These are phyloP conservation scores for Rubia yunnanensis DNA, from an alignment of 257 asterid genomes.

Conservation along the genomic window DNA sequence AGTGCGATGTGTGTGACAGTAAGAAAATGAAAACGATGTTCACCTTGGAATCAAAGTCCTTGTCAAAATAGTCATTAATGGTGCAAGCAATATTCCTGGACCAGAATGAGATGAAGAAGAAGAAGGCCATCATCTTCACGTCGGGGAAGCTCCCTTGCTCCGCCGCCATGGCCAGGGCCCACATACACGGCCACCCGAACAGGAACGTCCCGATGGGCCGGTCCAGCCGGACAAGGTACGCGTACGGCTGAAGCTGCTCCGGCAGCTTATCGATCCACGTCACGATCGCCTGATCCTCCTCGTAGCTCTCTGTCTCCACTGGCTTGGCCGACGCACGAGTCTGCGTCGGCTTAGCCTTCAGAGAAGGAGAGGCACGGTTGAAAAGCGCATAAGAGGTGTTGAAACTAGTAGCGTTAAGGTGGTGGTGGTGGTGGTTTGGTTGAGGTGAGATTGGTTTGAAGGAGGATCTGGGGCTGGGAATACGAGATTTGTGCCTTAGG, in stretches of 20 bases:
- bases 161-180: slow-evolving; percentile 76
- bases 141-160: slow-evolving; percentile 66
- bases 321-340: background rate
- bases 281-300: background rate
- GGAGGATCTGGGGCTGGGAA: background rate
- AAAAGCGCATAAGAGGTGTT: background rate
- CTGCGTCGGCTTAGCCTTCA: background rate
- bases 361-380: background rate
- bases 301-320: background rate
- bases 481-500: background rate
- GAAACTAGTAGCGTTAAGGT: background rate
- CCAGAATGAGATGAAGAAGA: slow-evolving; percentile 75
- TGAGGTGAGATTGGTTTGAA: background rate
- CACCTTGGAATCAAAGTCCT: slow-evolving; percentile 77
- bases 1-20: too few relatives aligned
- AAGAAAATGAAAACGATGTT: background rate
- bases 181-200: slow-evolving; percentile 91
- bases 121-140: slow-evolving; percentile 58
- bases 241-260: slow-evolving; percentile 47
- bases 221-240: slow-evolving; percentile 68
- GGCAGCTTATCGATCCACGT: slow-evolving; percentile 76
- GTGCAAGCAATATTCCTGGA: slow-evolving; percentile 90
- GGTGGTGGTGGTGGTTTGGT: background rate
- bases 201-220: slow-evolving; percentile 87
- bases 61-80: slow-evolving; percentile 67